Evolutionary conservation across 306 rosid species (phyloP).

Genomic region (Acacia acuminata): DNA sequence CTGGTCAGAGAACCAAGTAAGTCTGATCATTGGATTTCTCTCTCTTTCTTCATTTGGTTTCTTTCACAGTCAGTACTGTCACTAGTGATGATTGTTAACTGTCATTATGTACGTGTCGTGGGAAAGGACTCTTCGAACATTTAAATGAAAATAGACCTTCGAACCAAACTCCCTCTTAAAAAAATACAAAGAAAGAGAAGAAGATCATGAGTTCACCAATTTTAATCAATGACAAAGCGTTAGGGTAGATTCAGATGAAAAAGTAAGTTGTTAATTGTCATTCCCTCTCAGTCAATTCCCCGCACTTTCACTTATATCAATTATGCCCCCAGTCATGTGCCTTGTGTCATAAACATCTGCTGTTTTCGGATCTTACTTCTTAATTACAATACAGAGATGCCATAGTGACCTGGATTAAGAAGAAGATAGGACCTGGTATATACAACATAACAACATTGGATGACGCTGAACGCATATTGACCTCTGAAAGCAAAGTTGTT

Average conservation of each 20-base stretch:
- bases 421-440: constrained; percentile 92
- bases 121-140: not conserved
- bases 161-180: not conserved
- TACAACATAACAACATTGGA: constrained; percentile 76
- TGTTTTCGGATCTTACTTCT: constrained; percentile 19
- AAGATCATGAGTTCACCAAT: not conserved
- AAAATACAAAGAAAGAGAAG: not conserved
- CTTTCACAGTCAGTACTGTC: not conserved
- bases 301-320: not conserved
- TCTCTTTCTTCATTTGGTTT: not conserved
- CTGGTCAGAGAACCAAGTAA: constrained; percentile 84
- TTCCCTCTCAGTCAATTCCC: not conserved
- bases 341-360: not conserved
- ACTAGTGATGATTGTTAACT: not conserved
- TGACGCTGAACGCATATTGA: constrained; percentile 70
- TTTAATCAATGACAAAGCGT: not conserved
- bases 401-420: constrained; percentile 90
- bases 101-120: not conserved
- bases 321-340: not conserved
- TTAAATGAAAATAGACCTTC: not conserved
- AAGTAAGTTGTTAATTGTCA: not conserved
- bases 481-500: constrained; percentile 73
- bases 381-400: constrained; percentile 59
- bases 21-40: not conserved
- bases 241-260: not conserved